Base-by-base conservation (phyloP, 73 alveolate species). In the Paraurostyla sp. region DNA sequence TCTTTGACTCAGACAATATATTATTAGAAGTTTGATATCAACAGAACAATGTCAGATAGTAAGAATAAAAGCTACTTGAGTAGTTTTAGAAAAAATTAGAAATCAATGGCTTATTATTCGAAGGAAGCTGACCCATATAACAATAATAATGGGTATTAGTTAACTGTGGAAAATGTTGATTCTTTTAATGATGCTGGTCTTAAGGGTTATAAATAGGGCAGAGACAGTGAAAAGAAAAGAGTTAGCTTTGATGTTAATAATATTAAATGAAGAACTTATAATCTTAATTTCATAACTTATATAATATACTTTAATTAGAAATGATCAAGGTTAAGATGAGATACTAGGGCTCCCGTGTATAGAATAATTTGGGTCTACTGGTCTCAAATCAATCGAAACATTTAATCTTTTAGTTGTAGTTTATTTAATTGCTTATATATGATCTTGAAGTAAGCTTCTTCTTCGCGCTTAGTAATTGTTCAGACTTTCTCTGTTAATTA, bases 101-200 rank as follows among this genome's bases (percentile, higher is more conserved):
- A n/a, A n/a, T n/a, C n/a, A n/a, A n/a, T n/a, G n/a, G n/a, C n/a
- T n/a, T n/a, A n/a, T n/a, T n/a, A n/a, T n/a, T n/a, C n/a, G n/a
- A n/a, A n/a, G n/a, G n/a, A n/a, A n/a, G n/a, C n/a, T n/a, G n/a
- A n/a, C n/a, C n/a, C n/a, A n/a, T n/a, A n/a, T n/a, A 52, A 32
- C 30, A 59, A 6, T 2, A 27, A 30, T 7, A 59, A 59, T 6
- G 32, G 32, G 16, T 35, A 38, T 20, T 18, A 52, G 18, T 6
- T 65, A 6, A 65, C 82, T 65, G 58, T 65, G 9, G 82, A 65
- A 65, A 65, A 65, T 65, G 58, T 65, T 18, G 82, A 65, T 40
- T 36, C 25, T 65, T 15, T 65, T 6, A 20, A 6, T 3, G 82
- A 65, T 56, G 18, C 43, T 22, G 16, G 82, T n/a, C n/a, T n/a